Evolutionary conservation across 768 basidiomycete species (phyloP).

Genomic region (Dioszegia aurantiaca): DNA sequence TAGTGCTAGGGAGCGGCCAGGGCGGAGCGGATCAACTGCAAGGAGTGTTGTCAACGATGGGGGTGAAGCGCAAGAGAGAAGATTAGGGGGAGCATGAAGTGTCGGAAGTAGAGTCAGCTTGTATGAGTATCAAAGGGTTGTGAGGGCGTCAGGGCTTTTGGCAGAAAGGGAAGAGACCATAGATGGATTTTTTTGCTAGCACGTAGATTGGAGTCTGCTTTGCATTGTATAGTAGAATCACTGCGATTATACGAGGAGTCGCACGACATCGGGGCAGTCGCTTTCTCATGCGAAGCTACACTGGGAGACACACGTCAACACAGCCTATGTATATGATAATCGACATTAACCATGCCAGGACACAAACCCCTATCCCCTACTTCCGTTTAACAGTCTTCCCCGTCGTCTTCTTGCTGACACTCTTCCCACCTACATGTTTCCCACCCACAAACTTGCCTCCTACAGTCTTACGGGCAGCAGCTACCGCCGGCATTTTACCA

Average conservation of each 20-base stretch:
- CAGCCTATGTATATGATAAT: too few species aligned
- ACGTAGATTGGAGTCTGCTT: too few species aligned
- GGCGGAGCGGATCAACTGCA: conserved; percentile 9
- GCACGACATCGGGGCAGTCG: too few species aligned
- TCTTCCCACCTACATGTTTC: conserved; percentile 27
- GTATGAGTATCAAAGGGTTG: not conserved
- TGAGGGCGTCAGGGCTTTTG: not conserved
- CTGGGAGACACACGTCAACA: too few species aligned
- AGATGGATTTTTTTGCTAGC: too few species aligned
- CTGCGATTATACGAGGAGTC: too few species aligned
- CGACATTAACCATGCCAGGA: not conserved
- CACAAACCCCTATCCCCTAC: not conserved
- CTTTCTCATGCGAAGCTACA: too few species aligned
- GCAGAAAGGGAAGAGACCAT: too few species aligned
- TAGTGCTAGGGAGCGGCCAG: conserved; percentile 29
- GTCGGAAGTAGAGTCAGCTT: not conserved
- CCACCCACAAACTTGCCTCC: conserved; percentile 29
- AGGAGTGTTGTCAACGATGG: conserved; percentile 6
- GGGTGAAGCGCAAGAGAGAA: conserved; percentile 9
- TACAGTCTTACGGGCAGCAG: conserved; percentile 24
- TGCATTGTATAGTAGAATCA: too few species aligned
- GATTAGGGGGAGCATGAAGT: not conserved
- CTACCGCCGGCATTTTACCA: conserved; percentile 24
- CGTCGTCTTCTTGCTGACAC: conserved; percentile 20
- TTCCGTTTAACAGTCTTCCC: conserved; percentile 21